Evolutionary conservation across 108 stramenopile genomes (phyloP).

Genomic region (Bacterosira constricta): DNA sequence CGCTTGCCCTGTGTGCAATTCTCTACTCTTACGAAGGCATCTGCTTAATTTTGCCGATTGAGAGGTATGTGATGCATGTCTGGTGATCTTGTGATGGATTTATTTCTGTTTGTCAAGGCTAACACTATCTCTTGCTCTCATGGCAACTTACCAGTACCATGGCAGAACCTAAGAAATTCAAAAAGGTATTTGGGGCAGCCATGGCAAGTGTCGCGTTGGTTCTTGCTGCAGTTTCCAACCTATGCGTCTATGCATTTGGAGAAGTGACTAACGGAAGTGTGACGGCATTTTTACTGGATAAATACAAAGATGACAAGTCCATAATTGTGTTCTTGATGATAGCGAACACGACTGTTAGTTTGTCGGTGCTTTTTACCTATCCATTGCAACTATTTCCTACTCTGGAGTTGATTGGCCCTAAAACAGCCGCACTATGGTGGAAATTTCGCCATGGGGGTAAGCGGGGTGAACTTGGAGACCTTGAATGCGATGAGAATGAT

Average conservation of each 20-base stretch:
- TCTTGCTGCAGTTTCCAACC: conserved; percentile 45
- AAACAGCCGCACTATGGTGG: neutral
- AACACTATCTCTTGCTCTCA: too few species aligned
- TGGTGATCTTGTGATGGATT: too few species aligned
- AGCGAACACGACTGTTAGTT: conserved; percentile 57
- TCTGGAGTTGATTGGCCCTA: conserved; percentile 60
- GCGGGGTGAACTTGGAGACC: neutral
- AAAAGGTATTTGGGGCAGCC: conserved; percentile 48
- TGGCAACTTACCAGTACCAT: too few species aligned
- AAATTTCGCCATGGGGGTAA: neutral
- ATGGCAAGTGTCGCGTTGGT: conserved; percentile 58
- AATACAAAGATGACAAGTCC: conserved; percentile 11
- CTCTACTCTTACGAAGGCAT: conserved; percentile 79
- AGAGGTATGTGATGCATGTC: too few species aligned
- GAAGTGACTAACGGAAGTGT: conserved; percentile 67
- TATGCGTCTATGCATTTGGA: conserved; percentile 70
- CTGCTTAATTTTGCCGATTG: conserved; percentile 68
- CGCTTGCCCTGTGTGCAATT: conserved; percentile 74
- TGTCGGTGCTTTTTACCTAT: conserved; percentile 69
- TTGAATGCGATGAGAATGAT: conserved; percentile 41
- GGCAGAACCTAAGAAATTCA: conserved; percentile 46
- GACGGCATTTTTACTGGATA: conserved; percentile 70
- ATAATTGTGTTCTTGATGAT: conserved; percentile 42
- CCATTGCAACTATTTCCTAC: conserved; percentile 71
- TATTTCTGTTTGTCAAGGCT: too few species aligned